Base-by-base conservation (phyloP, 225 moss, liverwort and hornwort genomes). In the Sphagnum tenellum region DNA sequence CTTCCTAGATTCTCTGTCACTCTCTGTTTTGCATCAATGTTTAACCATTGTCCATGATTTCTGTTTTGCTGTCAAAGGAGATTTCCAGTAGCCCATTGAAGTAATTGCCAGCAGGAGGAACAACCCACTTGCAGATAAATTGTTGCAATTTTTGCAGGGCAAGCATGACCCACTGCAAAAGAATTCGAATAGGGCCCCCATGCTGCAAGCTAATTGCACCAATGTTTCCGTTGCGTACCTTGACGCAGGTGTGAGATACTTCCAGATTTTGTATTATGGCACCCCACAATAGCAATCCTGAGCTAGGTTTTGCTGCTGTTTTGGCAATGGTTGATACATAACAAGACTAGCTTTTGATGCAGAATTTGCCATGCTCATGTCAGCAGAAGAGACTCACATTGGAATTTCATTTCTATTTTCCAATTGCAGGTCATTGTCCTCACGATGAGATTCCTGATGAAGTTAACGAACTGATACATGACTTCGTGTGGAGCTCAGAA, bases 381-480 rank as follows among this genome's bases (percentile, higher is more conserved):
- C 12, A 4, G 8, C 44, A 59, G 12, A n/a, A 3, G 3, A 11
- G 7, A 48, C 29, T 64, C 5, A 7, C 29, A n/a, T 12, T 9
- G 9, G 5, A 9, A 7, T 11, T 8, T 70, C 7, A 10, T 66
- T 3, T 56, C 63, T 69, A 12, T 61, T 66, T 44, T 49, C 5
- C 7, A 61, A 9, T 45, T 57, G 8, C 73, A 96, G 96, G 96
- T 56, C 96, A 93, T 67, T 98, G 96, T 70, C 96, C 96, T 11
- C 96, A 98, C 61, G 96, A 98, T 62, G 96, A 98, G 81, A 77
- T 98, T 50, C 93, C 96, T 45, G 90, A 93, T 62, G 86, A 90
- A 75, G 96, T 98, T 56, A 98, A 98, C 64, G 49, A 65, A 56
- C 50, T 72, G 59, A 66, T 85, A 55, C 73, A 85, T 60, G 78